Evolutionary conservation across 192 early-diverging fungal genomes (phyloP).

Genomic region (Pecoramyces ruminantium): DNA sequence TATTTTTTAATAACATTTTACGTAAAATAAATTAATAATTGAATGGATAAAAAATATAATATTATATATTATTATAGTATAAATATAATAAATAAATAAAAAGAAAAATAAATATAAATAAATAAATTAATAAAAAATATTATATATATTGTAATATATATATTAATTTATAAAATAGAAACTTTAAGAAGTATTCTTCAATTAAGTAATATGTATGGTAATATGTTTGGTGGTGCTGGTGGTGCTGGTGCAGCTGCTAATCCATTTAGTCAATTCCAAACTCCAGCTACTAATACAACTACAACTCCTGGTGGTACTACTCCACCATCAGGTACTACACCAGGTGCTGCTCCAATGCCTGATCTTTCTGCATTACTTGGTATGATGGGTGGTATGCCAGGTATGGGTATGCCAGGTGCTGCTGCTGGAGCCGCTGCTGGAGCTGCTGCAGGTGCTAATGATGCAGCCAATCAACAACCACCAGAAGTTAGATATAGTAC

Average conservation of each 20-base stretch:
- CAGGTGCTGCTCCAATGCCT: background rate
- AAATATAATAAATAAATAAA: no score
- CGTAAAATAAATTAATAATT: no score
- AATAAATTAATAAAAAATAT: no score
- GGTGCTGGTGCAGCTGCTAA: background rate
- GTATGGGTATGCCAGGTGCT: background rate
- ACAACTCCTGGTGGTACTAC: background rate
- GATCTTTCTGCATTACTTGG: background rate
- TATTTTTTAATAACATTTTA: no score
- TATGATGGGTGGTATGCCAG: background rate
- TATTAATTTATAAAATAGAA: background rate
- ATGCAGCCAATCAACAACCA: constrained; percentile 14
- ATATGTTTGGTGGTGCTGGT: background rate
- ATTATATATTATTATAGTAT: no score
- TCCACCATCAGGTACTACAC: background rate
- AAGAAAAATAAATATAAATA: no score
- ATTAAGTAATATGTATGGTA: background rate
- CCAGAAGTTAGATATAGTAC: constrained; percentile 43
- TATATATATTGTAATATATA: no score
- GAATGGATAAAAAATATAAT: no score
- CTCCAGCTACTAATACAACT: background rate
- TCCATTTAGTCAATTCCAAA: background rate
- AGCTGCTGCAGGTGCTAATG: background rate
- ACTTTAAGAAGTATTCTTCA: background rate
- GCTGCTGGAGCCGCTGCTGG: background rate